Conservation (phyloP, 768 basidiomycete species). For the Psilocybe tampanensis region DNA sequence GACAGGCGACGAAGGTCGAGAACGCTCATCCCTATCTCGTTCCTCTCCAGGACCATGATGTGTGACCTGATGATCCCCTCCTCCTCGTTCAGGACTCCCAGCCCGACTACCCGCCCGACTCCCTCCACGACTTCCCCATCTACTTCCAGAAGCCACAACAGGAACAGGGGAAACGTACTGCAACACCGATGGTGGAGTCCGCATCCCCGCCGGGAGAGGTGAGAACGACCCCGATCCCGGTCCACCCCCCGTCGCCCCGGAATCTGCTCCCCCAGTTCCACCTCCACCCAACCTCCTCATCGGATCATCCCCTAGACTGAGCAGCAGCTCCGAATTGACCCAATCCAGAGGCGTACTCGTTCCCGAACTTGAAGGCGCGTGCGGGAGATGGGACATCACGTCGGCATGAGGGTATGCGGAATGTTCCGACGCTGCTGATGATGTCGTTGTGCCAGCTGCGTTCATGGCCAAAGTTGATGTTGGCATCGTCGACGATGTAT, state of each 20-base stretch:
- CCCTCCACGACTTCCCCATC: constrained; percentile 16
- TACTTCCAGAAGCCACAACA: constrained; percentile 10
- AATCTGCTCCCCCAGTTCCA: neutral
- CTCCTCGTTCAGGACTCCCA: constrained; percentile 19
- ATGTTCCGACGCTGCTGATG: neutral
- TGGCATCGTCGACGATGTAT: neutral
- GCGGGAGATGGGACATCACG: constrained; percentile 44
- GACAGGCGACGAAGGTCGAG: neutral
- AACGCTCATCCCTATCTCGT: neutral
- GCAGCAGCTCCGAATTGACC: constrained; percentile 84
- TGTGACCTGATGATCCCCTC: neutral
- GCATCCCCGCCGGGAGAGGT: constrained; percentile 7
- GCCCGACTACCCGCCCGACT: constrained; percentile 21
- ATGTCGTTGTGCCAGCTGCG: neutral
- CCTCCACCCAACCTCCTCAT: constrained; percentile 11
- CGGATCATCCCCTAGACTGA: constrained; percentile 32
- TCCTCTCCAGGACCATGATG: neutral
- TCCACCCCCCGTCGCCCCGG: no score
- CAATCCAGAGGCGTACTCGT: constrained; percentile 62
- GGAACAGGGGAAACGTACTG: constrained; percentile 15
- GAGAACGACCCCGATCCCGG: neutral
- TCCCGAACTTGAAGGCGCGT: constrained; percentile 42
- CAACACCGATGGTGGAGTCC: constrained; percentile 15
- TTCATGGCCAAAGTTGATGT: neutral
- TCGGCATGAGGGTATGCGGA: constrained; percentile 12